Percentiles rank a stretch among this genome's conserved stretches.
Conservation (phyloP, 2,329 filamentous ascomycete genomes). For the Fusarium odoratissimum region DNA sequence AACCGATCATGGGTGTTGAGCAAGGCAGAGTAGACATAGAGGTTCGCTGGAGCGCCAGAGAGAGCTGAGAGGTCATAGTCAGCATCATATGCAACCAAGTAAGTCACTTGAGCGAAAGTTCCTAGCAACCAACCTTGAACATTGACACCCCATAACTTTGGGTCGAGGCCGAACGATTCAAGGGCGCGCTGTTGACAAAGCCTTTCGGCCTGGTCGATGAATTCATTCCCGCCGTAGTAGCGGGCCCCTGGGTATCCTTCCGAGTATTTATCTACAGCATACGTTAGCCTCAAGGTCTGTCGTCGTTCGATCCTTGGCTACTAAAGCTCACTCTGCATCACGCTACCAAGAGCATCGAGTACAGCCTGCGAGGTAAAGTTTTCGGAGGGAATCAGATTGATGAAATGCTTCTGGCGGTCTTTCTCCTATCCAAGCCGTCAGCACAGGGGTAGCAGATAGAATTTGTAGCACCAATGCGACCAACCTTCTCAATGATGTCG, state of each 20-base stretch:
- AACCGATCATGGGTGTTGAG: slow-evolving; percentile 93
- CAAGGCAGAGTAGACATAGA: slow-evolving; percentile 95
- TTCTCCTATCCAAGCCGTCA: slow-evolving; percentile 75
- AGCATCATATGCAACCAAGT: slow-evolving; percentile 9
- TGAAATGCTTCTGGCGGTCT: slow-evolving; percentile 95
- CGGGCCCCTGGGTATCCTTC: slow-evolving; percentile 96
- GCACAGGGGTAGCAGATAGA: background rate
- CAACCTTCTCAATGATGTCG: slow-evolving; percentile 90
- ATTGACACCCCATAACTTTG: slow-evolving; percentile 95
- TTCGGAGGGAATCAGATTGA: slow-evolving; percentile 95
- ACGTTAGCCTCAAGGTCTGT: background rate
- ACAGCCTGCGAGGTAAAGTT: slow-evolving; percentile 96
- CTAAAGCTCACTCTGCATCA: slow-evolving; percentile 83
- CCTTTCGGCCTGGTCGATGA: slow-evolving; percentile 90
- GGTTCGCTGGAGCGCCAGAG: slow-evolving; percentile 79
- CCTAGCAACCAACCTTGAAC: slow-evolving; percentile 77
- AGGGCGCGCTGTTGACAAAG: slow-evolving; percentile 92
- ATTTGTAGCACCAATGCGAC: slow-evolving; percentile 23
- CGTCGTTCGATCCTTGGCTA: slow-evolving; percentile 1
- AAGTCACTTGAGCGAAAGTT: background rate
- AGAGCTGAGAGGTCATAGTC: slow-evolving; percentile 66
- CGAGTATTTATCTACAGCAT: slow-evolving; percentile 87
- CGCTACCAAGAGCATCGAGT: slow-evolving; percentile 89
- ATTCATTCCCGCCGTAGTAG: slow-evolving; percentile 97
- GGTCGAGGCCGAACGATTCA: slow-evolving; percentile 84